These are phyloP conservation scores for Mucor irregularis DNA, from an alignment of 371 early-diverging fungal genomes.

Conservation along the genomic window DNA sequence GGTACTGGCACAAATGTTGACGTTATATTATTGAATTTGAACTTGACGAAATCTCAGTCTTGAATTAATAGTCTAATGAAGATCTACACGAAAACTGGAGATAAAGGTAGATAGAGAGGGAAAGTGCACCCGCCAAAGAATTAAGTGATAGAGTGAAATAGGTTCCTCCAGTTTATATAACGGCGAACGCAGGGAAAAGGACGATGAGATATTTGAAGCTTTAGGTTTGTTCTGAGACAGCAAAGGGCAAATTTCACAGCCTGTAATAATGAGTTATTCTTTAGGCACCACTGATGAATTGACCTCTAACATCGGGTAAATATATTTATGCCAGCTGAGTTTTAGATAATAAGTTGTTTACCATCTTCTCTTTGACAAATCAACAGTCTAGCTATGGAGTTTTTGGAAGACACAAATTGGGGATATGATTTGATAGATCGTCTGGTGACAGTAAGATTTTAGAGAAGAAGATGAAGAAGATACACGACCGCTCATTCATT, in stretches of 20 bases:
- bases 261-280: background rate
- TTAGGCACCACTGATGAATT: conserved; percentile 62
- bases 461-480: background rate
- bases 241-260: background rate
- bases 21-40: too few relatives aligned
- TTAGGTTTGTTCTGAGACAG: conserved; percentile 54
- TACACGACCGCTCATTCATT: background rate
- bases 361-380: background rate
- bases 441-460: conserved; percentile 4
- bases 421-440: conserved; percentile 7
- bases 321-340: too few relatives aligned
- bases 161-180: conserved; percentile 88
- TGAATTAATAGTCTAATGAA: too few relatives aligned
- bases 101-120: conserved; percentile 68
- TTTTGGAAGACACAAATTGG: conserved; percentile 15
- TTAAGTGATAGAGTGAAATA: too few relatives aligned
- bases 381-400: conserved; percentile 18
- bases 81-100: conserved; percentile 94
- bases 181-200: conserved; percentile 86
- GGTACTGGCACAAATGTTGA: too few relatives aligned
- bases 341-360: background rate
- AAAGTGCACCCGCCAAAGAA: background rate
- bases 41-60: background rate
- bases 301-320: conserved; percentile 48
- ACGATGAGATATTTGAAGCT: conserved; percentile 89